Evolutionary conservation across 169 alveolate genomes (phyloP), one percentile per base, ranked within the genome.

Genomic region (Eimeria tenella): DNA sequence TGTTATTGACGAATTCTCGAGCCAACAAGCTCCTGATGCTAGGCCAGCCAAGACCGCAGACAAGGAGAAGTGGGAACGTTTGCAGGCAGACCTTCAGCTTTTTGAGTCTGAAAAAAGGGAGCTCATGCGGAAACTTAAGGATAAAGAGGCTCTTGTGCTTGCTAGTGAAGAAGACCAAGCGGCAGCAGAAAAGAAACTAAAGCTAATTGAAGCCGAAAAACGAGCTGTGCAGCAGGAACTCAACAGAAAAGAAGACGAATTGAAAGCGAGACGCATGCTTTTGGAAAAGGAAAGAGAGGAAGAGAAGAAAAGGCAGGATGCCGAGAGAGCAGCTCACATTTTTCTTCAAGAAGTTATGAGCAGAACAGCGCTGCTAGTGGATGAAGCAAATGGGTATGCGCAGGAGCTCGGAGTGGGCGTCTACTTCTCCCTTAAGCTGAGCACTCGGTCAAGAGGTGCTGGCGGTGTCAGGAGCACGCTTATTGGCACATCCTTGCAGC

Each of bases 361-460:
- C 15, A 81, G 74, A 15, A 75, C 95, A 50, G 90, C 90, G 53
- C 60, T 93, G 71, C 84, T 93, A 13, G 84, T 84, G 25, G 95
- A 93, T 4, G 95, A 93, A 23, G 95, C 95, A 4, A 93, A 93
- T 58, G 82, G 93, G 42, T 83, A 83, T 49, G 93, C 93, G 9
- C 93, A 93, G n/a, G 93, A 93, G 73, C 86, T 93, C 31, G 93
- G 95, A 6, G 65, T 81, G 6, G 95, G 90, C 53, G 90, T 84
- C 11, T 84, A 53, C 93, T 93, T 93, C 87, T 93, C 93, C 17
- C 92, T 82, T 42, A 93, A 93, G 90, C 74, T 93, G 25, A 71
- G 71, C 75, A 84, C 90, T 31, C 25, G 25, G 84, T 70, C 86
- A 21, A 31, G 88, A 31, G 21, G 81, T 5, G 79, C 23, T 31